Base-by-base conservation (phyloP, 768 basidiomycete species). In the Piloderma croceum region DNA sequence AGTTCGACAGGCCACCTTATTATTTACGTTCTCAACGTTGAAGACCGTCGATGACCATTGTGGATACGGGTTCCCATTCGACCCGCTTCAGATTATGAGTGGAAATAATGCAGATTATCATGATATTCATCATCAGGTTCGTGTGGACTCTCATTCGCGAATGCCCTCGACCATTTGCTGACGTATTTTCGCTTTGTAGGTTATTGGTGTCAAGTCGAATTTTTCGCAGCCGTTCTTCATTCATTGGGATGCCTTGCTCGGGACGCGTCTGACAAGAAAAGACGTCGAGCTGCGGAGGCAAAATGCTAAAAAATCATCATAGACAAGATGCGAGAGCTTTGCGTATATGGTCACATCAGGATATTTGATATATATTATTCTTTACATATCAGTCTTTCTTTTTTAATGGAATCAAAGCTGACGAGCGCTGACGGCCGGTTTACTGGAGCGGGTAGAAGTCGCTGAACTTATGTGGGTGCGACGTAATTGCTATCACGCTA, bases 31-130 rank as follows among this genome's bases (percentile, higher is more conserved):
- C 45, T 85, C 89, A 11, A 87, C 86, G 2, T 61, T 89, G 46
- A 98, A 98, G 69, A 94, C 93, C 2, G 90, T 96, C 35, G 91
- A 96, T 51, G 92, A 94, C 57, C 93, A 96, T 58, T 94, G 90
- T 45, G 93, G 92, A 3, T 97, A 94, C 58, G 70, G 61, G 22
- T 62, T 98, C 10, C 90, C 92, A 33, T 94, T 83, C 64, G 96
- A 99, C 54, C 96, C 93, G 1, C 63, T 92, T 20, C 94, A 98
- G 61, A 54, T 88, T 54, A 47, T 97, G 41, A 87, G 81, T 36
- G 65, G 71, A 3, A 99, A 99, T 59, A 96, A 90, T 58, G 86
- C 92, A 1, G 90, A 94, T 62, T 99, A 94, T 62, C 94, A 97
- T 59, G 94, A 97, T 60, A 96, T 98, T 45, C 94, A 98, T 56